Evolutionary conservation across 2,329 filamentous ascomycete species (phyloP), one percentile per base, ranked within the genome.

Genomic region (Epichloe aotearoae): DNA sequence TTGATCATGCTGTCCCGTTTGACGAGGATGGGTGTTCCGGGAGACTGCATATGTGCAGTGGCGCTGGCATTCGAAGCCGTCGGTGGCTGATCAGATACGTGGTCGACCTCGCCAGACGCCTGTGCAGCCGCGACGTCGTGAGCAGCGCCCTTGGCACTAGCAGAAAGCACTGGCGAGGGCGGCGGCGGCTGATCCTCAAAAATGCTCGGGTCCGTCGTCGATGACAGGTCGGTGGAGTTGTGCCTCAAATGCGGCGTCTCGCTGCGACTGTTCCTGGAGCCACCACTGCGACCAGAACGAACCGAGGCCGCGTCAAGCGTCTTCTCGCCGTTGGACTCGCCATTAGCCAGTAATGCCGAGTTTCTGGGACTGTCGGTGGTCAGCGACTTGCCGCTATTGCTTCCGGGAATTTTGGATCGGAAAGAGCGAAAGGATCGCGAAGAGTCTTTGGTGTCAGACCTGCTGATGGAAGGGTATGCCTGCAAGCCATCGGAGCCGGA

Each of bases 371-470:
- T 95, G 62, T 95, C 90, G 44, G 73, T 80, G 62, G 80, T 86
- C 55, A 44, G 3, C 5, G 47, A 51, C 36, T 54, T 54, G 52
- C 50, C 45, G 43, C 74, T 74, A 57, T 68, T 75, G 38, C 85
- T 74, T 37, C 85, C 86, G 2, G 86, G 88, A 53, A 95, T 96
- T 70, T 96, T 96, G 55, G 88, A 94, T 54, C 88, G 80, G 58
- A 97, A 78, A 39, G 82, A 84, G 58, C 87, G 82, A 66, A 96
- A 83, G 4, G 90, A 96, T 57, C 89, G 85, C 34, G 85, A 81
- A 6, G 89, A 96, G 57, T 95, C 90, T 66, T 90, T 91, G 30
- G 91, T 97, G 64, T 97, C 91, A 51, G 89, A 88, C 65, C 86
- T 85, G 70, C 84, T 86, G 65, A 97, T 91, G 30, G 91, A 95